Evolutionary conservation across 1,284 basidiomycete genomes (phyloP), one percentile per base, ranked within the genome.

Genomic region (Phellopilus nigrolimitatus): DNA sequence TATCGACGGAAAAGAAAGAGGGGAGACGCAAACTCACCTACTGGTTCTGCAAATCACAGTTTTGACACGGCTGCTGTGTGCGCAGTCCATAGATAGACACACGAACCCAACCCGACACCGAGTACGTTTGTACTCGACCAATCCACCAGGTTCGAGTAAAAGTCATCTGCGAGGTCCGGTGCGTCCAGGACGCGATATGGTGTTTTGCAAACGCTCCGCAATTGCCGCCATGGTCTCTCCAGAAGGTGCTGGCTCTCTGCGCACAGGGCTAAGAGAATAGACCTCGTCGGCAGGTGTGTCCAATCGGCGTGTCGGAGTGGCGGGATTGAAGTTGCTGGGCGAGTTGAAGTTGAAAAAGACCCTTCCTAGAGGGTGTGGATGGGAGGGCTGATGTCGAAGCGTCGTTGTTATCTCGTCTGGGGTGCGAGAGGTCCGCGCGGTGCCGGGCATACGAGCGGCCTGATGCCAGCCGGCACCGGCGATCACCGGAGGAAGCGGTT

Each of bases 111-210:
- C 0, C 95, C 97, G 2, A 99, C 97, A 10, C 90, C 94, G 0
- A 99, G 80, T 0, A 97, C 83, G 64, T 99, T 97, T 7, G 90
- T 95, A 47, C 84, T 88, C 1, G 89, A 92, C 95, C 97, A 99
- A 58, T 98, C 95, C n/a, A 99, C 94, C n/a, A 99, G 78, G 62
- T 99, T 99, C 57, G 99, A 84, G 63, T 99, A 99, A 68, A 97
- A 99, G 66, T 99, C 97, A 66, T 99, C 95, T 57, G 90, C 89
- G 4, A 99, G 81, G 56, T 98, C 95, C 0, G 95, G 97, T 1
- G 97, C 97, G 64, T 99, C 95, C 19, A 99, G 79, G 0, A 99
- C 95, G 58, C 97, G 88, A 73, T 95, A 99, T 0, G 97, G 97
- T 0, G 95, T 97, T 66, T 95, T 95, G 70, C 88, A 91, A 1